Base-by-base conservation (phyloP, 2,329 filamentous ascomycete genomes). In the Pseudogymnoascus sp. region DNA sequence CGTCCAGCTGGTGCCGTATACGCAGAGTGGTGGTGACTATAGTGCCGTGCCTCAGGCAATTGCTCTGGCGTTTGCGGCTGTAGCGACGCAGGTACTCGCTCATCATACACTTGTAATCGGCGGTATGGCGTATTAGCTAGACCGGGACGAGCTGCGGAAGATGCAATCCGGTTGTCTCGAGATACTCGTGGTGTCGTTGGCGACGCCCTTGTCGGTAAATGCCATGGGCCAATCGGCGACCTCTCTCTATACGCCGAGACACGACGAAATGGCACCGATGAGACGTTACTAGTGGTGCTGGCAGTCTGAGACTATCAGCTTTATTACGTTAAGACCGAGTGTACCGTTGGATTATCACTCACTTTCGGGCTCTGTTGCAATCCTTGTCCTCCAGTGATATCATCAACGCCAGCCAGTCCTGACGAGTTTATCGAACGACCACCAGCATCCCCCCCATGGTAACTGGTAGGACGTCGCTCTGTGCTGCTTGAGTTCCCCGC, bases 61-160 rank as follows among this genome's bases (percentile, higher is more conserved):
- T 80, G 75, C 48, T 73, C 72, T 21, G 80, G 79, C 9, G 80
- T 82, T 66, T 79, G 79, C n/a, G 80, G 79, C 64, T 82, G 80
- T 8, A 69, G 70, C 4, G 72, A 71, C 21, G 77, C 72, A 6
- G 79, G 74, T 52, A 78, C 61, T 25, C 70, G 69, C 65, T 82
- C 80, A 63, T 81, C 75, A 64, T 82, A 82, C 27, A 82, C 71
- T 21, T 69, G 70, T 58, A 80, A 67, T 13, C 29, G 60, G 33
- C 66, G 64, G 48, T 68, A 69, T 21, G 69, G 70, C 4, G 66
- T 70, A 65, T 59, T 67, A 64, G 36, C 62, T 62, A 52, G 65
- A 37, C 18, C 39, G 13, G 48, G 62, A 60, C 13, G 65, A 62
- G 29, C 65, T 62, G 27, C 59, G 59, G 15, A 65, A 63, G 18